A percentile compares a stretch with the other conserved stretches of the same genome.
Conservation (phyloP, 495 filamentous ascomycete genomes). For the Apiosordaria backusii region DNA sequence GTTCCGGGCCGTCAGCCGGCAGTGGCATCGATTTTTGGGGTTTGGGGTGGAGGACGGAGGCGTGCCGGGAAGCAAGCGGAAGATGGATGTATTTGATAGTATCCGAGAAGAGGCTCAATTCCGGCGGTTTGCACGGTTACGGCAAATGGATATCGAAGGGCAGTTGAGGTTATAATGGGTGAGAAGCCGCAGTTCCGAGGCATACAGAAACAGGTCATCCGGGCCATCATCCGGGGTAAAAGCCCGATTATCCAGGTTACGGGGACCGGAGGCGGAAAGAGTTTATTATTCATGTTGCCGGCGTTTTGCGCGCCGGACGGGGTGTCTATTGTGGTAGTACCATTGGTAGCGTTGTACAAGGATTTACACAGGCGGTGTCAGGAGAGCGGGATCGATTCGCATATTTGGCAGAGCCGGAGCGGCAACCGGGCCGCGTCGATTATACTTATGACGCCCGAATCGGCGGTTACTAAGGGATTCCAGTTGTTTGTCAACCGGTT, state of each 20-base stretch:
- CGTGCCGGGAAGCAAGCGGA: background rate
- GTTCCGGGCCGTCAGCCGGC: background rate
- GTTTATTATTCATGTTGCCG: constrained; percentile 4
- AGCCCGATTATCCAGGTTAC: background rate
- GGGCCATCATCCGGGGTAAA: background rate
- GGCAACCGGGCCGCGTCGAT: background rate
- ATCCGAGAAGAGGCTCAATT: background rate
- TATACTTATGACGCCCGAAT: background rate
- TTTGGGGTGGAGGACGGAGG: background rate
- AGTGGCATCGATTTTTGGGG: background rate
- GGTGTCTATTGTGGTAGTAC: background rate
- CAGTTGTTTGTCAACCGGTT: background rate
- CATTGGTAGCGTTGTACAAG: background rate
- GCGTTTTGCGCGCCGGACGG: background rate
- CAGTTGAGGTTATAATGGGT: background rate
- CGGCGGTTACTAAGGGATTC: background rate
- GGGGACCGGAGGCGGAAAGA: constrained; percentile 3
- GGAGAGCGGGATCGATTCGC: background rate
- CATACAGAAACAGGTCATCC: background rate
- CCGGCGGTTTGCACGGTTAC: background rate
- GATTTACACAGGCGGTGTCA: background rate
- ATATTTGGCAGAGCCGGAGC: background rate
- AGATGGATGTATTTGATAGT: too few relatives aligned
- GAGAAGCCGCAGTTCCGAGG: background rate
- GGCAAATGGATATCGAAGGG: background rate